Percentiles rank a stretch among this genome's conserved stretches.
phyloP scores from a whole-genome alignment of 345 rosid genomes.

The Eucalyptus curtisii region DNA sequence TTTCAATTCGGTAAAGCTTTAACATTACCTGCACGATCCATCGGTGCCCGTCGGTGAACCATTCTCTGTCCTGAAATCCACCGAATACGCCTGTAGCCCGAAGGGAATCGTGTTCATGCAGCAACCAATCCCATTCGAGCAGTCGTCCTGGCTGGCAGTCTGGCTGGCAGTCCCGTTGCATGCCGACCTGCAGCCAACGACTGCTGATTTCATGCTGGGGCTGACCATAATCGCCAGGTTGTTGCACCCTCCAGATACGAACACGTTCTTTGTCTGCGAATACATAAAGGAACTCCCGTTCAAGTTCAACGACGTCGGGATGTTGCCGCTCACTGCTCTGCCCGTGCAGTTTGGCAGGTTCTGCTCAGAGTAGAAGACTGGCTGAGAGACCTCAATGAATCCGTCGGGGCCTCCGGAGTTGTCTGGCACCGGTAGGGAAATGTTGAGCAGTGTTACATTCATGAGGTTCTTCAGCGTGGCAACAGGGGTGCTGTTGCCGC shows the following conservation, averaged over 20 bases:
- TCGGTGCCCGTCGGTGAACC: neutral
- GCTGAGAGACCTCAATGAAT: neutral
- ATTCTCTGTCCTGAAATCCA: neutral
- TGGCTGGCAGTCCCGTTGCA: neutral
- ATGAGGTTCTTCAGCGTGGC: neutral
- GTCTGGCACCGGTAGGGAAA: neutral
- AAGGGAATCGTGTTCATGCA: neutral
- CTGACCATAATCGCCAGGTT: neutral
- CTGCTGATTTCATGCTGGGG: neutral
- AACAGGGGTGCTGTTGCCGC: neutral
- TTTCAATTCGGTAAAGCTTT: neutral
- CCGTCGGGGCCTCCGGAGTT: rapidly evolving
- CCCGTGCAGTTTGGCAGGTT: neutral
- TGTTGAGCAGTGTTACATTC: neutral
- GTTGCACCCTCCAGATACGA: neutral
- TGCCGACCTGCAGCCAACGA: neutral
- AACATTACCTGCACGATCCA: neutral
- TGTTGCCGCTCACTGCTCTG: neutral
- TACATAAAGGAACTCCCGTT: neutral
- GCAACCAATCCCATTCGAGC: neutral
- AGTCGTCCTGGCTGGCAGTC: neutral
- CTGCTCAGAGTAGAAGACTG: neutral
- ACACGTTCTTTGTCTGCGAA: neutral
- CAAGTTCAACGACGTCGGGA: neutral
- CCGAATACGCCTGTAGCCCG: neutral